Base-by-base conservation (phyloP, 495 filamentous ascomycete genomes). In the Aspergillus mulundensis region DNA sequence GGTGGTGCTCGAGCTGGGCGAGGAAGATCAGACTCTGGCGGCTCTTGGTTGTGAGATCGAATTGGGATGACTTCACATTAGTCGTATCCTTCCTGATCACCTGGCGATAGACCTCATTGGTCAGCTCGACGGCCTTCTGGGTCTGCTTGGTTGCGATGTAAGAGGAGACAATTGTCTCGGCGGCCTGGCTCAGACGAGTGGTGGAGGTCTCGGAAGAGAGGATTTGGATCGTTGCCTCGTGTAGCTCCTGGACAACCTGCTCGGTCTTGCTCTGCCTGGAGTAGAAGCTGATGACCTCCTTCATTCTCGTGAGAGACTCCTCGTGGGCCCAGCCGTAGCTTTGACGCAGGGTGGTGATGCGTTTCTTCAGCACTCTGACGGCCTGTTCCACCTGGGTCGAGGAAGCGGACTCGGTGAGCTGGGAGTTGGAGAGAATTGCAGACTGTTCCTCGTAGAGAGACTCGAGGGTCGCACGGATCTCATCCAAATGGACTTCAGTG, bases 61-160 rank as follows among this genome's bases (percentile, higher is more conserved):
- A 67, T 40, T 60, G 50, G n/a, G 50, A 47, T 19, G 57, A 49
- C 48, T 61, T 63, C 16, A 52, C 30, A 19, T 67, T 67, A n/a
- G 48, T 36, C 0, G 57, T 60, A 28, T 67, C 62, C 42, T 60
- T 62, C 50, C 58, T 50, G 34, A 67, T 50, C 34, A 61, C 55
- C 60, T 75, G 72, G 54, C 72, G 70, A 45, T 75, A 73, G n/a
- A 75, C 62, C 59, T 75, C 72, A 48, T 75, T 53, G 0, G 63
- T 53, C 23, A 75, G 52, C 58, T 73, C 67, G 11, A 57, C 63
- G 0, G 66, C 70, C 58, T 68, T 70, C 23, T 67, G 50, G 3
- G 63, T 61, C 55, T 73, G 69, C 20, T 63, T 63, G 21, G 62
- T 64, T 4, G 59, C 56, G 24, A 70, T 69, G 51, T 73, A 75